Evolutionary conservation across 2,329 filamentous ascomycete genomes (phyloP).

Genomic region (Aspergillus flavus): DNA sequence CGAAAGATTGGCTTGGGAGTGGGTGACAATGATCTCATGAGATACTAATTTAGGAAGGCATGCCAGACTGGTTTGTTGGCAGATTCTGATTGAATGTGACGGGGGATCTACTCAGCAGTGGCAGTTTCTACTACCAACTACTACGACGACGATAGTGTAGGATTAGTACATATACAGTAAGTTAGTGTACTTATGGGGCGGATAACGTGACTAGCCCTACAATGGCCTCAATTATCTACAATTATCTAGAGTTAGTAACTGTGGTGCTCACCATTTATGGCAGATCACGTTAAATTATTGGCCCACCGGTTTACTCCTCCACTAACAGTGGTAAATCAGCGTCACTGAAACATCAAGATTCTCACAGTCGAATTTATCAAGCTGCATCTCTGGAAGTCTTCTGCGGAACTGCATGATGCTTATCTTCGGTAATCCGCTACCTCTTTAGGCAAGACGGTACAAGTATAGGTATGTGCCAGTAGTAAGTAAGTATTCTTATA

Average conservation of each 20-base stretch:
- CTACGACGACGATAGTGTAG: no score
- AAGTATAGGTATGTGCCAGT: no score
- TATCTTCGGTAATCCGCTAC: not conserved
- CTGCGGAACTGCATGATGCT: not conserved
- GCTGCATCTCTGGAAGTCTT: not conserved
- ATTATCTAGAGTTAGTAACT: no score
- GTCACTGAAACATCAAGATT: no score
- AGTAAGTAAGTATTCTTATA: no score
- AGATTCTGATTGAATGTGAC: not conserved
- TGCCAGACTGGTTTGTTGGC: not conserved
- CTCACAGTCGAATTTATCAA: not conserved
- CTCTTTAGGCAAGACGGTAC: no score
- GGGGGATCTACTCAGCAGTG: not conserved
- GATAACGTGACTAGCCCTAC: not conserved
- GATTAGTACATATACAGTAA: not conserved
- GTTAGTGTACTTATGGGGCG: not conserved
- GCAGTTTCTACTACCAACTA: not conserved
- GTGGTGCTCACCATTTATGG: no score
- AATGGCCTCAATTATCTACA: not conserved
- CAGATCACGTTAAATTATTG: no score
- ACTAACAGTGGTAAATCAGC: no score
- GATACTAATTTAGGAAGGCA: not conserved
- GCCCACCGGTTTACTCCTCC: no score
- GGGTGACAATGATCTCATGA: slow-evolving; percentile 5
- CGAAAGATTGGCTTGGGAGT: slow-evolving; percentile 2